These are phyloP conservation scores for Vararia minispora DNA, from an alignment of 768 basidiomycete genomes.

Conservation along the genomic window DNA sequence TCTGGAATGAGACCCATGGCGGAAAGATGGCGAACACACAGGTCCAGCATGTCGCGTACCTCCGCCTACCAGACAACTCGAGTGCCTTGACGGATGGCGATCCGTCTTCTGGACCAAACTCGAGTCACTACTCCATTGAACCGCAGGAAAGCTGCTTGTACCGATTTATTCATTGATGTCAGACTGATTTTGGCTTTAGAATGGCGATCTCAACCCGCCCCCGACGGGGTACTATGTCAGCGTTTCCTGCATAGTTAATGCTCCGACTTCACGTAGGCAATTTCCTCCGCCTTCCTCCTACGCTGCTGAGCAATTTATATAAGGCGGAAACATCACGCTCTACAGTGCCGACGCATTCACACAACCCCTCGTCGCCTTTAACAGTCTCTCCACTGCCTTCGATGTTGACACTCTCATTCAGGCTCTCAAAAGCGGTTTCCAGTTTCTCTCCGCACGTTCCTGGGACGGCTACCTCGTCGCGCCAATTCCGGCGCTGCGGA, in stretches of 20 bases:
- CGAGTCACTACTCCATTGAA: conserved; percentile 19
- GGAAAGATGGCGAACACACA: conserved; percentile 7
- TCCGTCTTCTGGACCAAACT: conserved; percentile 15
- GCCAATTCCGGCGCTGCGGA: background rate
- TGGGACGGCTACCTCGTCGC: conserved; percentile 6
- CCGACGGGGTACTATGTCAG: too few species aligned
- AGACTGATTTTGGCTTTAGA: too few species aligned
- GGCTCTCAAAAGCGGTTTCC: conserved; percentile 3
- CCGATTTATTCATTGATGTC: too few species aligned
- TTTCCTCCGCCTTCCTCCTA: background rate
- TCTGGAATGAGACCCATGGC: conserved; percentile 3
- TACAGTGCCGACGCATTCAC: conserved; percentile 29
- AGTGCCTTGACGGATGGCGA: conserved; percentile 11
- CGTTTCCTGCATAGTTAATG: too few species aligned
- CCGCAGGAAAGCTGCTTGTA: too few species aligned
- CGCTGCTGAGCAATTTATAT: background rate
- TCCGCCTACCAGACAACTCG: conserved; percentile 11
- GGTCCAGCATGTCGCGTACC: conserved; percentile 14
- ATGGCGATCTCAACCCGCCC: too few species aligned
- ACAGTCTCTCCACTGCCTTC: conserved; percentile 20
- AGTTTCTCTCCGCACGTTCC: conserved; percentile 1
- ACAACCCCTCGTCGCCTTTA: conserved; percentile 29
- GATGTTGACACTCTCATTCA: conserved; percentile 11
- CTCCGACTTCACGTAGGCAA: conserved; percentile 10
- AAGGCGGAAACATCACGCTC: conserved; percentile 15